Base-by-base conservation (phyloP, 2,329 filamentous ascomycete species). In the Aspergillus sp. region DNA sequence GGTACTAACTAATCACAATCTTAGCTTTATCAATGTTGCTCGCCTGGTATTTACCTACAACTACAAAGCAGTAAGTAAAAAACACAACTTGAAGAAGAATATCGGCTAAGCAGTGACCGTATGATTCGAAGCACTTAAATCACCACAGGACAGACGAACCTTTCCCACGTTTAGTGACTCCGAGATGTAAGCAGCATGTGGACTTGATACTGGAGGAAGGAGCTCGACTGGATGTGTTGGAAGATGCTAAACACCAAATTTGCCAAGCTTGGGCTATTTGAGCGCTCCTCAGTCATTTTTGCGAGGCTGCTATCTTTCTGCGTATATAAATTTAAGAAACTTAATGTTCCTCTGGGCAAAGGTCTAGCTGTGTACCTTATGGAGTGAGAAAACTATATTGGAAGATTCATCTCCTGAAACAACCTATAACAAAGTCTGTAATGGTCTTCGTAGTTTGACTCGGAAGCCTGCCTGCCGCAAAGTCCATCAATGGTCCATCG, bases 21-120 rank as follows among this genome's bases (percentile, higher is more conserved):
- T n/a, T n/a, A n/a, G n/a, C n/a, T 70, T 68, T 54, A 61, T 70
- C 36, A 66, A 62, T 24, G 50, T 66, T 10, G 62, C 68, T 2
- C 62, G 68, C 13, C 48, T 70, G 40, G 43, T 60, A 19, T 63
- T 64, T 33, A 67, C 65, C 43, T 70, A 62, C 49, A 56, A 69
- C 22, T 56, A 62, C 54, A 14, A 30, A 36, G 44, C 50, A 24
- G 53, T 55, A 50, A 43, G 50, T 48, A 14, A 3, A 4, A 10
- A 7, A 20, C n/a, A n/a, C 24, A 33, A 4, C 19, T 14, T 19
- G 16, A n/a, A 9, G 26, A 10, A 2, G 10, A 19, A 17, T 14
- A 47, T 30, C 14, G 9, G 20, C 24, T 42, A 65, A 63, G 52
- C 50, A 24, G 61, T n/a, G 59, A 4, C 53, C 55, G 2, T 51